Evolutionary conservation across 1,284 basidiomycete species (phyloP), one percentile per base, ranked within the genome.

Genomic region (Fereydounia khargensis): DNA sequence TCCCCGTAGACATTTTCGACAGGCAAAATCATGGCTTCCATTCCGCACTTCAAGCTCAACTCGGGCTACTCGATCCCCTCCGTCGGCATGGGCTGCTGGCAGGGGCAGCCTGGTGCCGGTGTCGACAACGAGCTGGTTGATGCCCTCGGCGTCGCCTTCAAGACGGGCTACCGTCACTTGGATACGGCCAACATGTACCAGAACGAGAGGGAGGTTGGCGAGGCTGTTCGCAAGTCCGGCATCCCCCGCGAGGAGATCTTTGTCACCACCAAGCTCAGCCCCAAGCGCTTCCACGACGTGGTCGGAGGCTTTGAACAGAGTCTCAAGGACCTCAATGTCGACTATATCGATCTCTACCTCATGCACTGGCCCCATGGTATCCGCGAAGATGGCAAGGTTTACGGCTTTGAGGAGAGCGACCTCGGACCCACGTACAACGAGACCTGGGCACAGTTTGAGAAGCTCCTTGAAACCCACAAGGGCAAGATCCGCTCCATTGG

Each of bases 161-260:
- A 60, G 14, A 40, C 44, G 1, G 67, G 67, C n/a, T 70, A 70
- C 35, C 58, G 64, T n/a, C 66, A 64, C 33, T 46, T 65, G 22
- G 65, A 68, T 42, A 63, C 62, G 2, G 65, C 65, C 2, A 43
- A 55, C 18, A 28, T 49, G 8, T 70, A 77, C 49, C 62, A 74
- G 33, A 94, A 94, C 76, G 89, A 94, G 77, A 86, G 83, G 65
- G 86, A 90, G 74, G 89, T 89, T 13, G 89, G 88, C 10, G 67
- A 86, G 39, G 89, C 87, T 22, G 84, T 92, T 67, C 78, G 80
- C 19, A 82, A 81, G 28, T 86, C 85, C 44, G 88, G 80, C 20
- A 77, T 91, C 16, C 84, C 85, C 36, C 82, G 90, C 58, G 82
- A 83, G 25, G 86, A 92, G 54, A 81, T 94, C 48, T 92, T 88